A percentile compares a stretch with the other conserved stretches of the same genome.
These are phyloP conservation scores for Colletotrichum salicis DNA, from an alignment of 2,329 filamentous ascomycete species.

Conservation along the genomic window DNA sequence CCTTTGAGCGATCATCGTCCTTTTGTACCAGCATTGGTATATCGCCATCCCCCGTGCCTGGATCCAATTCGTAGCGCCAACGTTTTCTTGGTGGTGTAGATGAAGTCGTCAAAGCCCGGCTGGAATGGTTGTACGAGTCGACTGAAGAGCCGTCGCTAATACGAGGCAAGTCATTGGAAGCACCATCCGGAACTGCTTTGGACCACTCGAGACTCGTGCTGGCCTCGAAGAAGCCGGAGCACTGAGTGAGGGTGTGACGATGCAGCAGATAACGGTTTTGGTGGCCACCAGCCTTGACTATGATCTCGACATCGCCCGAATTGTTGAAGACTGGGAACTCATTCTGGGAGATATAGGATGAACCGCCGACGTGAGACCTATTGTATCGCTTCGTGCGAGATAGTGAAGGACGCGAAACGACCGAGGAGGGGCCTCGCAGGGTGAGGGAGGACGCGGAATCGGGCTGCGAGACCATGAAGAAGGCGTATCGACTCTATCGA, in stretches of 20 bases:
- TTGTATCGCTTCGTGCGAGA: slow-evolving; percentile 77
- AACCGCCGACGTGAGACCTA: slow-evolving; percentile 81
- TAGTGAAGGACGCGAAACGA: slow-evolving; percentile 71
- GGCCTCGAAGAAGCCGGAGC: slow-evolving; percentile 93
- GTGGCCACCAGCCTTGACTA: slow-evolving; percentile 75
- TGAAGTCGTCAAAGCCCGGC: slow-evolving; percentile 41
- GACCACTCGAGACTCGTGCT: slow-evolving; percentile 85
- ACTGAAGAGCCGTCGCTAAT: slow-evolving; percentile 59
- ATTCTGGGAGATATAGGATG: slow-evolving; percentile 78
- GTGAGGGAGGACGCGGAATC: slow-evolving; percentile 64
- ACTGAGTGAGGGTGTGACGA: slow-evolving; percentile 85
- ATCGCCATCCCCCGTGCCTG: slow-evolving; percentile 76
- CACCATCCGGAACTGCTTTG: slow-evolving; percentile 45
- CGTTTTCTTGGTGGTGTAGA: slow-evolving; percentile 57
- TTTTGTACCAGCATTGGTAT: slow-evolving; percentile 90
- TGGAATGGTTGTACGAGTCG: slow-evolving; percentile 26
- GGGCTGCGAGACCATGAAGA: slow-evolving; percentile 72
- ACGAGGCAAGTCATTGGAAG: slow-evolving; percentile 60
- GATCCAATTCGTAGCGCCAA: slow-evolving; percentile 91
- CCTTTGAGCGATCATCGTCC: slow-evolving; percentile 54
- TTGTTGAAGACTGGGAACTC: slow-evolving; percentile 93
- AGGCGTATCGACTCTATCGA: slow-evolving; percentile 21
- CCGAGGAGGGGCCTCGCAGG: slow-evolving; percentile 68
- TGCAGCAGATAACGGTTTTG: slow-evolving; percentile 90
- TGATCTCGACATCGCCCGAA: slow-evolving; percentile 92